Evolutionary conservation across 2,329 filamentous ascomycete species (phyloP).

Genomic region (Trichoderma harzianum): DNA sequence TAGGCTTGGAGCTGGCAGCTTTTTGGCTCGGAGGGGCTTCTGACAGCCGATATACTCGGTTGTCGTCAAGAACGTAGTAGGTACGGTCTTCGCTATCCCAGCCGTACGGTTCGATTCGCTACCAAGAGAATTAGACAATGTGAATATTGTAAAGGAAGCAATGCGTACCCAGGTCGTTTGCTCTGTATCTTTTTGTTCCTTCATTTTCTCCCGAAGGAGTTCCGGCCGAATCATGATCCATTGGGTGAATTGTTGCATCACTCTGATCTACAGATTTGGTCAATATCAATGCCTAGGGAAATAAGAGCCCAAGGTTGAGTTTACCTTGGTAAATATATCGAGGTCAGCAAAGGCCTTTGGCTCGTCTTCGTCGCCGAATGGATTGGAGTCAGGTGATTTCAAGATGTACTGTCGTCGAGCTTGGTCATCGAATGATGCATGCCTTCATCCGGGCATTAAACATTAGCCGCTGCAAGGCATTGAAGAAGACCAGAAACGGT

Average conservation of each 20-base stretch:
- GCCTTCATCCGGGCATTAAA: constrained; percentile 47
- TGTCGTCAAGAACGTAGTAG: constrained; percentile 91
- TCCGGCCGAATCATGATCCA: constrained; percentile 89
- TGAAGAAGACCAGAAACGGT: neutral
- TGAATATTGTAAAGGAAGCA: neutral
- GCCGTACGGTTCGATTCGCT: constrained; percentile 78
- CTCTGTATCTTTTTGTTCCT: constrained; percentile 74
- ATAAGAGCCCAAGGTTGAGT: constrained; percentile 8
- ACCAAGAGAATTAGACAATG: constrained; percentile 21
- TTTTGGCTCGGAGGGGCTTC: constrained; percentile 63
- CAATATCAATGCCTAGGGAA: neutral
- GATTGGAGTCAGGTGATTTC: constrained; percentile 77
- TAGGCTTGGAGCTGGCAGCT: constrained; percentile 47
- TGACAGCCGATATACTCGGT: constrained; percentile 85
- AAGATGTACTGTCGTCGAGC: constrained; percentile 80
- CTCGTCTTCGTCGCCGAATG: constrained; percentile 74
- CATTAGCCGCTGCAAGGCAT: constrained; percentile 15
- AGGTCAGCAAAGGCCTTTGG: constrained; percentile 76
- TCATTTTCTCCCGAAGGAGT: constrained; percentile 80
- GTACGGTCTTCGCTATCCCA: constrained; percentile 85
- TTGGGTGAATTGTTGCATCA: constrained; percentile 83
- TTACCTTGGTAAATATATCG: constrained; percentile 74
- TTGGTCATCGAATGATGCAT: constrained; percentile 89
- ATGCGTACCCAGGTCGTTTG: constrained; percentile 76
- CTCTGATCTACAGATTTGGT: constrained; percentile 53